Conservation (phyloP, 164 flowering plant genomes). For the Nymphaea thermarum region DNA sequence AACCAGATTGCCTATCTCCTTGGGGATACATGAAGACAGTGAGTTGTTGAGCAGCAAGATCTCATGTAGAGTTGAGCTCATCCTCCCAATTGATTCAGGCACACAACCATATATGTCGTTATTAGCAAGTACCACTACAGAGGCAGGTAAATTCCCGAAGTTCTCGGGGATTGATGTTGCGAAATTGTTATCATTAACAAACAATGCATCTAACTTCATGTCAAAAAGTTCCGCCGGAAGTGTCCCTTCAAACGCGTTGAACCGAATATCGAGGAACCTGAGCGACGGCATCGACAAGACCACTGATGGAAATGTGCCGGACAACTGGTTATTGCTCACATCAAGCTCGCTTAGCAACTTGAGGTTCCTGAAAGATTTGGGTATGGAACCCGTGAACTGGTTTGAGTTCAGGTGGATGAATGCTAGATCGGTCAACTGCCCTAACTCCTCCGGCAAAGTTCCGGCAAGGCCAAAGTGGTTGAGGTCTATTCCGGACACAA, state of each 20-base stretch:
- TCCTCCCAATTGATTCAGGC: constrained; percentile 30
- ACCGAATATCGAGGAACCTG: constrained; percentile 43
- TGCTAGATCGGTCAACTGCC: constrained; percentile 15
- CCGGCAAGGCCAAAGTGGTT: constrained; percentile 17
- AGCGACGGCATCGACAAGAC: constrained; percentile 28
- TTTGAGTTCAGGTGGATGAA: constrained; percentile 23
- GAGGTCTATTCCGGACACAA: constrained; percentile 19
- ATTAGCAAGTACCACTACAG: constrained; percentile 28
- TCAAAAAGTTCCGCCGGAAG: constrained; percentile 31
- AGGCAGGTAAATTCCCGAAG: constrained; percentile 28
- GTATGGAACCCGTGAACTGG: constrained; percentile 26
- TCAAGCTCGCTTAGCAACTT: constrained; percentile 20
- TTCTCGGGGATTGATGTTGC: constrained; percentile 21
- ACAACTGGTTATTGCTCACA: constrained; percentile 42
- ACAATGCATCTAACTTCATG: constrained; percentile 33
- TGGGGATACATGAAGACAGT: constrained; percentile 26
- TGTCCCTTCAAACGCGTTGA: constrained; percentile 35
- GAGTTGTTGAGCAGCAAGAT: constrained; percentile 20
- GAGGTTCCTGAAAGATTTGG: constrained; percentile 13
- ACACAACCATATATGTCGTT: constrained; percentile 30
- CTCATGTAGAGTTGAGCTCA: constrained; percentile 31
- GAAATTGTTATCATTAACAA: constrained; percentile 40
- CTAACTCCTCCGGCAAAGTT: constrained; percentile 15
- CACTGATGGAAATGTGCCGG: constrained; percentile 34
- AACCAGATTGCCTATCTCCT: constrained; percentile 23